Percentiles rank a stretch among this genome's conserved stretches.
phyloP scores from a whole-genome alignment of 1,284 basidiomycete species.

The Peniophora sp. region DNA sequence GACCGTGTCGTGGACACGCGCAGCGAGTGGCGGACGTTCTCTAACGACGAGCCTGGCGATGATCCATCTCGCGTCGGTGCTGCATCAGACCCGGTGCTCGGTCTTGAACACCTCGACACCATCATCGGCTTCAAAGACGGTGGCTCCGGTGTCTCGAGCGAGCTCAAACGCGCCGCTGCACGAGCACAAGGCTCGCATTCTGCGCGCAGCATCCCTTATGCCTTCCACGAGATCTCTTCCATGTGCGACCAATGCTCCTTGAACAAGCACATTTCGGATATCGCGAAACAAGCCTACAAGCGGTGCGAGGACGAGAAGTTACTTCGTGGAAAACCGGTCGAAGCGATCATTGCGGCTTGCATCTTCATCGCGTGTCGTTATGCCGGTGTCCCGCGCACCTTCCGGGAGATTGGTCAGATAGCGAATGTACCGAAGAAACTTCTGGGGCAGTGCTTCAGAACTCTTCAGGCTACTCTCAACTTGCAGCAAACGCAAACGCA shows the following conservation, averaged over 20 bases:
- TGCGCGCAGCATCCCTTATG: constrained; percentile 79
- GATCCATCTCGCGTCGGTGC: constrained; percentile 99
- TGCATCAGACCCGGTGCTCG: constrained; percentile 86
- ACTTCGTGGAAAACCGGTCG: constrained; percentile 84
- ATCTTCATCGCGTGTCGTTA: constrained; percentile 98
- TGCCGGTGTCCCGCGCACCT: constrained; percentile 89
- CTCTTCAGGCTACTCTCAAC: constrained; percentile 87
- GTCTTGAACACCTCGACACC: constrained; percentile 90
- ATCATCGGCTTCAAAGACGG: constrained; percentile 94
- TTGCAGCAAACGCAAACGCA: constrained; percentile 40
- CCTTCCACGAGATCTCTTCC: constrained; percentile 86
- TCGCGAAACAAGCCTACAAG: constrained; percentile 95
- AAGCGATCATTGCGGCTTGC: constrained; percentile 93
- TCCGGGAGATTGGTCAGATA: constrained; percentile 92
- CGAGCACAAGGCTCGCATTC: constrained; percentile 71
- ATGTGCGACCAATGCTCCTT: constrained; percentile 96
- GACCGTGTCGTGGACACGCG: constrained; percentile 97
- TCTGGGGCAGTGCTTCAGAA: constrained; percentile 92
- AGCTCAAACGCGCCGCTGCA: constrained; percentile 86
- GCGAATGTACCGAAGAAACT: constrained; percentile 94
- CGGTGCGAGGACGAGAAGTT: constrained; percentile 94
- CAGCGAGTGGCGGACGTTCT: constrained; percentile 99
- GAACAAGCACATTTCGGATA: constrained; percentile 90
- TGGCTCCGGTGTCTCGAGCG: constrained; percentile 85
- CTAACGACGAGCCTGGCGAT: constrained; percentile 98